Conservation (phyloP, 2,329 filamentous ascomycete genomes). For the Colletotrichum cereale region DNA sequence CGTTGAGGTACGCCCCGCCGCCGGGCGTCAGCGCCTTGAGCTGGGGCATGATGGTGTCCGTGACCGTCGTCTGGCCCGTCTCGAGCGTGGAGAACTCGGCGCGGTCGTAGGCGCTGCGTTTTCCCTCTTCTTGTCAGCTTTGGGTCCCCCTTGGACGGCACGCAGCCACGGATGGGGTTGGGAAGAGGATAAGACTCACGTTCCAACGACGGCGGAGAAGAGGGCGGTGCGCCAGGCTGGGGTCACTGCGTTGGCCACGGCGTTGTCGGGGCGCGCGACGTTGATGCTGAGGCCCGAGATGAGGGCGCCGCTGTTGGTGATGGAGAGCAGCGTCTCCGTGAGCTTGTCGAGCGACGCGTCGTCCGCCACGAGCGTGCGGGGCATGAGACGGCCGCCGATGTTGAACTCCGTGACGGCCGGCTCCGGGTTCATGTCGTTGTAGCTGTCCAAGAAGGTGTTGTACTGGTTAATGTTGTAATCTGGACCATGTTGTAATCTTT, state of each 20-base stretch:
- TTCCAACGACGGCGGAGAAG: constrained; percentile 34
- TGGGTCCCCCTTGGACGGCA: background rate
- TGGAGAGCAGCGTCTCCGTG: constrained; percentile 6
- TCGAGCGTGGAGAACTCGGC: constrained; percentile 31
- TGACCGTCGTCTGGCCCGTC: constrained; percentile 17
- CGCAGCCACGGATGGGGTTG: background rate
- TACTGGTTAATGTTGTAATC: constrained; percentile 45
- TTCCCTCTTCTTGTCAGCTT: background rate
- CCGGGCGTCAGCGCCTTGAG: constrained; percentile 49
- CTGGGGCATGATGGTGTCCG: constrained; percentile 23
- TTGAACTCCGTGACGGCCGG: constrained; percentile 38
- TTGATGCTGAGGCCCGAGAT: constrained; percentile 33
- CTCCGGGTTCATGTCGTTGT: constrained; percentile 40
- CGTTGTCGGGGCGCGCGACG: constrained; percentile 20
- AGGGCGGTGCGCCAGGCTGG: constrained; percentile 43
- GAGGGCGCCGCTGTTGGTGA: constrained; percentile 21
- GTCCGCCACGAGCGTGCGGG: constrained; percentile 27
- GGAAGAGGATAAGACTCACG: constrained; percentile 11
- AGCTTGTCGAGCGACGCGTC: constrained; percentile 11
- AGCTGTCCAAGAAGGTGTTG: constrained; percentile 44
- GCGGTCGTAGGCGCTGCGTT: constrained; percentile 23
- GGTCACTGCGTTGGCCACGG: constrained; percentile 41
- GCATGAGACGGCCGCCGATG: constrained; percentile 33
- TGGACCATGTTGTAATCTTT: background rate
- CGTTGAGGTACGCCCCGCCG: constrained; percentile 62